Conservation (phyloP, 768 basidiomycete genomes). For the Phlebiopsis flavidoalba region DNA sequence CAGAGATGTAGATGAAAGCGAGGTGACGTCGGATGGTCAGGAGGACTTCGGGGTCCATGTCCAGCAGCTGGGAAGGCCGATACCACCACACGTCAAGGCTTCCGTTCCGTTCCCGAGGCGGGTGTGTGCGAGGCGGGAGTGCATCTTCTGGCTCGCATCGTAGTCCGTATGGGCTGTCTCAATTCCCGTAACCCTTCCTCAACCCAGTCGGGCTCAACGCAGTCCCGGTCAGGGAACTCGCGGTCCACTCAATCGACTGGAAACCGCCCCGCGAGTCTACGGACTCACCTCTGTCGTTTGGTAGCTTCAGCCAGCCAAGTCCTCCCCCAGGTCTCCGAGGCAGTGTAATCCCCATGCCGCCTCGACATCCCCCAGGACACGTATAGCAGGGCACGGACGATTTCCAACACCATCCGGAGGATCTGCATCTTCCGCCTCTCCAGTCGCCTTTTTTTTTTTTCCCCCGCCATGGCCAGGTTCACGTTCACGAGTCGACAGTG, state of each 20-base stretch:
- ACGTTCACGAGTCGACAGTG: slow-evolving; percentile 19
- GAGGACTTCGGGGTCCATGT: slow-evolving; percentile 77
- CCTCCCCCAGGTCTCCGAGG: slow-evolving; percentile 22
- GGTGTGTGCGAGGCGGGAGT: slow-evolving; percentile 36
- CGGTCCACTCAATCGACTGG: slow-evolving; percentile 51
- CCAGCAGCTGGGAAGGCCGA: slow-evolving; percentile 75
- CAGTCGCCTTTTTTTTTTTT: slow-evolving; percentile 27
- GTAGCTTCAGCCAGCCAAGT: slow-evolving; percentile 18
- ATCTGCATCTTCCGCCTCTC: slow-evolving; percentile 27
- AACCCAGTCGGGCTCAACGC: slow-evolving; percentile 20
- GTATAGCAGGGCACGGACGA: slow-evolving; percentile 32
- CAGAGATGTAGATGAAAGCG: slow-evolving; percentile 33
- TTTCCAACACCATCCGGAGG: slow-evolving; percentile 30
- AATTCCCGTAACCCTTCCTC: background rate
- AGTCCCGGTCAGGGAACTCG: slow-evolving; percentile 19
- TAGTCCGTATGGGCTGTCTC: slow-evolving; percentile 8
- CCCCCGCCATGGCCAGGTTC: slow-evolving; percentile 24
- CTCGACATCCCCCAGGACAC: slow-evolving; percentile 38
- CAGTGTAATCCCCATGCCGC: slow-evolving; percentile 42
- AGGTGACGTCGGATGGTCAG: slow-evolving; percentile 47
- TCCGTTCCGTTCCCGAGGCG: slow-evolving; percentile 62
- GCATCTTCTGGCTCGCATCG: slow-evolving; percentile 27
- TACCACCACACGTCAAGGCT: slow-evolving; percentile 52
- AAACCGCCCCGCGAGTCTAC: slow-evolving; percentile 55
- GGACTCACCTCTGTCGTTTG: slow-evolving; percentile 51